Percentiles rank a stretch among this genome's conserved stretches.
phyloP scores from a whole-genome alignment of 2,329 filamentous ascomycete genomes.

The Penicillium oxalicum region DNA sequence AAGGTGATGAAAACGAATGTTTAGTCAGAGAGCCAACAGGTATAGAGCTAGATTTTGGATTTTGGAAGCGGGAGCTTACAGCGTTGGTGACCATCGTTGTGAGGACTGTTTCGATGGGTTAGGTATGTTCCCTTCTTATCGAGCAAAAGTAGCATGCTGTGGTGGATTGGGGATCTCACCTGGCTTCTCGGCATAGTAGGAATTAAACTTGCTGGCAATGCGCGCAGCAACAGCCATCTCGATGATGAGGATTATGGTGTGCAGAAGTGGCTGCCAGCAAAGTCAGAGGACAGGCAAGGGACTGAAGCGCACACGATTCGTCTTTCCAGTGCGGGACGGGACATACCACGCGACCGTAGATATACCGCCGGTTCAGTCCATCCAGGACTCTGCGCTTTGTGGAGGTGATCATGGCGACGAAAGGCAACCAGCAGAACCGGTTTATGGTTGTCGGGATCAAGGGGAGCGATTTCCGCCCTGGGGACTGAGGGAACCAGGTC shows the following conservation, averaged over 20 bases:
- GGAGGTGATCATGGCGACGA: constrained; percentile 36
- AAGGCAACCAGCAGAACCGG: constrained; percentile 16
- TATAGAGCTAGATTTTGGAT: not conserved
- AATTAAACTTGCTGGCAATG: constrained; percentile 80
- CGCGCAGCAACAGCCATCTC: constrained; percentile 82
- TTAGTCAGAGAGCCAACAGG: constrained; percentile 1
- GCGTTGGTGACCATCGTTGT: constrained; percentile 99
- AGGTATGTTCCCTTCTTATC: constrained; percentile 13
- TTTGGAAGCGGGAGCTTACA: constrained; percentile 43
- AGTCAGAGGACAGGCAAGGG: constrained; percentile 7
- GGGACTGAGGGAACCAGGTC: constrained; percentile 6
- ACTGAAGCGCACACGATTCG: not conserved
- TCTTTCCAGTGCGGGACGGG: not conserved
- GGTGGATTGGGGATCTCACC: constrained; percentile 48
- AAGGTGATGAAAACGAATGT: constrained; percentile 6
- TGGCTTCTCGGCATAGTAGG: constrained; percentile 86
- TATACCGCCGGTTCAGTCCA: constrained; percentile 43
- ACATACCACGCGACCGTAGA: constrained; percentile 42
- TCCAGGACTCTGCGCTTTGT: constrained; percentile 39
- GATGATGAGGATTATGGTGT: constrained; percentile 76
- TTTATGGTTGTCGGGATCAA: constrained; percentile 16
- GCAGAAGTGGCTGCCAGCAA: constrained; percentile 68
- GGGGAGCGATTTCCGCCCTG: constrained; percentile 24
- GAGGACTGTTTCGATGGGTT: constrained; percentile 54
- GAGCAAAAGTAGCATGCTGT: not conserved